Evolutionary conservation across 1,139 yeast species (phyloP).

Genomic region (Suhomyces ambrosiae): DNA sequence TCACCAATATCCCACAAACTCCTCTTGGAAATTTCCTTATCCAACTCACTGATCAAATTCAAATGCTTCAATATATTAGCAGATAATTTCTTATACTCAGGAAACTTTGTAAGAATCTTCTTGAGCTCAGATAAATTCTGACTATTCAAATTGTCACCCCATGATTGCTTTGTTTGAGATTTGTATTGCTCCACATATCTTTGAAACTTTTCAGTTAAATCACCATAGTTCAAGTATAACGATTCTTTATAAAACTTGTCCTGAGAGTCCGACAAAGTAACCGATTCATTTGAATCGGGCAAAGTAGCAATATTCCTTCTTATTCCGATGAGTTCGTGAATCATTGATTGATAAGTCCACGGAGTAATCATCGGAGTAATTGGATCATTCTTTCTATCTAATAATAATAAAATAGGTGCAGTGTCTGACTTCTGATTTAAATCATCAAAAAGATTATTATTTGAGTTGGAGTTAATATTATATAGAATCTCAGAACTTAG

Average conservation of each 20-base stretch:
- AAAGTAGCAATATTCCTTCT: slow-evolving; percentile 77
- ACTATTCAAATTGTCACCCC: slow-evolving; percentile 56
- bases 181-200: slow-evolving; percentile 84
- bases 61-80: slow-evolving; percentile 94
- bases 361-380: slow-evolving; percentile 89
- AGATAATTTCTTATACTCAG: slow-evolving; percentile 86
- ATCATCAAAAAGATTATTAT: slow-evolving; percentile 66
- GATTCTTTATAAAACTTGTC: slow-evolving; percentile 79
- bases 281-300: slow-evolving; percentile 49
- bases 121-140: slow-evolving; percentile 87
- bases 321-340: slow-evolving; percentile 86
- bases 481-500: slow-evolving; percentile 71
- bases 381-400: slow-evolving; percentile 89
- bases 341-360: slow-evolving; percentile 99
- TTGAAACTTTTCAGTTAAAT: slow-evolving; percentile 85
- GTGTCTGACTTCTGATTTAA: slow-evolving; percentile 58
- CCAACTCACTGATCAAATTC: slow-evolving; percentile 83
- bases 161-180: slow-evolving; percentile 68
- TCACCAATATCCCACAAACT: slow-evolving; percentile 87
- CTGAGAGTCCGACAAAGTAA: slow-evolving; percentile 55
- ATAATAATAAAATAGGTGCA: slow-evolving; percentile 72
- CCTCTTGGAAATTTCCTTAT: slow-evolving; percentile 59
- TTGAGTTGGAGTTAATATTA: slow-evolving; percentile 58
- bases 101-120: slow-evolving; percentile 85
- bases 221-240: slow-evolving; percentile 91